phyloP scores from a whole-genome alignment of 257 asterid genomes.

The Leptodermis oblonga region DNA sequence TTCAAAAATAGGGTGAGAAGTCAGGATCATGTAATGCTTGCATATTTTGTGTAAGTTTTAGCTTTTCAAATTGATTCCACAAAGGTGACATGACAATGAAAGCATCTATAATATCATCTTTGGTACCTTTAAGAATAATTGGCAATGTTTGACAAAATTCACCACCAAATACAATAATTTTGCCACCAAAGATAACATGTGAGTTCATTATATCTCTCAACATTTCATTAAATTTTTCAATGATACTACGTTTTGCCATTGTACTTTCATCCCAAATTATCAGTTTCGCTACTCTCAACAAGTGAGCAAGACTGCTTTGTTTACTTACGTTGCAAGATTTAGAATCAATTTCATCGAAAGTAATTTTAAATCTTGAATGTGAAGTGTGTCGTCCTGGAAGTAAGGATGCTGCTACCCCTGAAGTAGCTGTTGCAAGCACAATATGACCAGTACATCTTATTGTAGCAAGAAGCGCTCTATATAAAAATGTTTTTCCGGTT shows the following conservation, averaged over 20 bases:
- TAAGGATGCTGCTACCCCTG: background rate
- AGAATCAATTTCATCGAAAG: too few relatives aligned
- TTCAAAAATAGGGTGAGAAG: too few relatives aligned
- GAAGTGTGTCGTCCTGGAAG: too few relatives aligned
- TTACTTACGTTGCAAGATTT: too few relatives aligned
- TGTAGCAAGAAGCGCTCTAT: background rate
- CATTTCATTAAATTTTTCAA: too few relatives aligned
- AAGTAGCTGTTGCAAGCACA: background rate
- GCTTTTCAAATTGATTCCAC: background rate
- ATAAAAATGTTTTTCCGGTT: too few relatives aligned
- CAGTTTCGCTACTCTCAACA: too few relatives aligned
- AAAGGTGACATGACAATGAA: background rate
- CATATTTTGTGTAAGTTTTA: background rate
- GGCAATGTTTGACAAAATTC: background rate
- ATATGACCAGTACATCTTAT: background rate
- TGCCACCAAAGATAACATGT: background rate
- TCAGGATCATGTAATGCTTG: background rate
- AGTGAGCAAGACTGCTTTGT: too few relatives aligned
- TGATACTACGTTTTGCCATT: too few relatives aligned
- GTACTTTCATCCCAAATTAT: too few relatives aligned
- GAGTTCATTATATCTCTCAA: too few relatives aligned
- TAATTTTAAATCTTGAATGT: background rate
- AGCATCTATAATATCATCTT: background rate
- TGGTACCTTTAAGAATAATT: background rate
- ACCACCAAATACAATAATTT: background rate